Conservation (phyloP, 2,329 filamentous ascomycete species). For the Neurospora crassa region DNA sequence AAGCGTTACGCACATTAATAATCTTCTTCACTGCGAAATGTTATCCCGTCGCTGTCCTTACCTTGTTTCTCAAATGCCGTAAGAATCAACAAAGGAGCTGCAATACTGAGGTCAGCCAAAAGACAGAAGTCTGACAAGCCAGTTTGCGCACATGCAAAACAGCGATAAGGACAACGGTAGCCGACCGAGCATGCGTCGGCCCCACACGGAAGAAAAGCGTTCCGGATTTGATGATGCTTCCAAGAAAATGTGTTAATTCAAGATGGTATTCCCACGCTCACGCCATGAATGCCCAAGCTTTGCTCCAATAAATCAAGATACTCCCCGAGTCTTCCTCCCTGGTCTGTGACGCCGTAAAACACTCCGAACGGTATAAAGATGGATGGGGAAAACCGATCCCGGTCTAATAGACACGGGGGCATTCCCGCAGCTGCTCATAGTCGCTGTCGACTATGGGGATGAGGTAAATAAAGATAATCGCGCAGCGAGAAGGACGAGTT, state of each 20-base stretch:
- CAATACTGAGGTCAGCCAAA: not conserved
- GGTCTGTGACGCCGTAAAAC: not conserved
- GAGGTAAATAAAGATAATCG: not conserved
- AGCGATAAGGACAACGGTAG: not conserved
- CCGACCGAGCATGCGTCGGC: not conserved
- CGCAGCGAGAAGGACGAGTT: not conserved
- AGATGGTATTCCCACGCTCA: not conserved
- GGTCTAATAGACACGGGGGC: not conserved
- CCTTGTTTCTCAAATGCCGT: not conserved
- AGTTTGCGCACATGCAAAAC: not conserved
- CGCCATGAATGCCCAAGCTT: not conserved
- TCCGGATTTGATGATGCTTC: not conserved
- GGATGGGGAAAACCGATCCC: not conserved
- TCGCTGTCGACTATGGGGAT: not conserved
- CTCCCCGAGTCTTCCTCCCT: not conserved
- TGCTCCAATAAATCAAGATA: not conserved
- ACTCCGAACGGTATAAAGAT: not conserved
- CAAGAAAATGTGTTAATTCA: not conserved
- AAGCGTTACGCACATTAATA: constrained; percentile 25
- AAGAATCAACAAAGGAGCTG: not conserved
- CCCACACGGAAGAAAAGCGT: not conserved
- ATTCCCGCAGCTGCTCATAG: not conserved
- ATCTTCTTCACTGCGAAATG: constrained; percentile 12
- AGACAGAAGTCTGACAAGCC: not conserved
- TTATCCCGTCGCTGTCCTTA: not conserved